phyloP scores from a whole-genome alignment of 441 rosid species.

The Gossypium trilobum region DNA sequence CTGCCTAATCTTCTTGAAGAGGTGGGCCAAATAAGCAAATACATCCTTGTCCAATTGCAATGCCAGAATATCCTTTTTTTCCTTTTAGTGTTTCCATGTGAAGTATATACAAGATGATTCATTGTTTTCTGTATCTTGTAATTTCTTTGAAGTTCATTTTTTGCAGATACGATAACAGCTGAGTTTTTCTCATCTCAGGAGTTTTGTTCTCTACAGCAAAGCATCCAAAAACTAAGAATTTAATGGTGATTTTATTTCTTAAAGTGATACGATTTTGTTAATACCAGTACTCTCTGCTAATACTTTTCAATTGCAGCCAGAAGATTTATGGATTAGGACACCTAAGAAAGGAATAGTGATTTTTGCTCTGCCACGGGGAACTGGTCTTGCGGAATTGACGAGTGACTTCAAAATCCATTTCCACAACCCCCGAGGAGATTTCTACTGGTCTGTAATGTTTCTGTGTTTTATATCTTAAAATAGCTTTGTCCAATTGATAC shows the following conservation, averaged over 20 bases:
- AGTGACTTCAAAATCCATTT: slow-evolving; percentile 88
- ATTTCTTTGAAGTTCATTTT: neutral
- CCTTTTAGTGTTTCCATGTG: slow-evolving; percentile 39
- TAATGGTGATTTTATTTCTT: slow-evolving; percentile 32
- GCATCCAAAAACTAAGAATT: slow-evolving; percentile 67
- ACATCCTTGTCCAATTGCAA: neutral
- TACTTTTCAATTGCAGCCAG: slow-evolving; percentile 43
- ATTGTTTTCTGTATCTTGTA: neutral
- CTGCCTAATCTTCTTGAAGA: no score
- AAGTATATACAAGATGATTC: slow-evolving; percentile 12
- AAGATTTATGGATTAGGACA: slow-evolving; percentile 76
- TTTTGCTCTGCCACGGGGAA: slow-evolving; percentile 79
- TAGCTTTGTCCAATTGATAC: no score
- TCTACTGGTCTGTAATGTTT: slow-evolving; percentile 55
- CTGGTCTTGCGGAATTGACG: slow-evolving; percentile 59
- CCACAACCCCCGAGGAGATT: slow-evolving; percentile 76
- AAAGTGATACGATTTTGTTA: neutral
- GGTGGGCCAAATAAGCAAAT: no score
- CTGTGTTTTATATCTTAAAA: neutral
- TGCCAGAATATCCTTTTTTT: slow-evolving; percentile 37
- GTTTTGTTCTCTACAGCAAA: slow-evolving; percentile 66
- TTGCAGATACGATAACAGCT: neutral
- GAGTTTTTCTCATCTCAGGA: slow-evolving; percentile 33
- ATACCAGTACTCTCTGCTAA: neutral
- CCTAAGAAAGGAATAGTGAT: slow-evolving; percentile 62